Conservation (phyloP, 2,329 filamentous ascomycete species). For the Neurospora sp. region DNA sequence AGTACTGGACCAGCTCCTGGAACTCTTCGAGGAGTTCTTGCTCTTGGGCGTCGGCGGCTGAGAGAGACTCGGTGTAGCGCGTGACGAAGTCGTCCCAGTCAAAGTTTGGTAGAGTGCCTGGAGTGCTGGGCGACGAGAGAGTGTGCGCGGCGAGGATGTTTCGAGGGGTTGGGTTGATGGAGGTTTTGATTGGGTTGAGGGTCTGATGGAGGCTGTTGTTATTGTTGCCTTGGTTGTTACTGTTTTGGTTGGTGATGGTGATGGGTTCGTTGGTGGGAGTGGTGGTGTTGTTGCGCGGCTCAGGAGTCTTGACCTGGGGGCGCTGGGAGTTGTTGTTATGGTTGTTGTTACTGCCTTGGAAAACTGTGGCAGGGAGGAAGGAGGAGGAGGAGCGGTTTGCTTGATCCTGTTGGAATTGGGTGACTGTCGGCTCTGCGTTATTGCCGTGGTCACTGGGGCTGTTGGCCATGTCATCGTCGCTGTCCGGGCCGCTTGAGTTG, state of each 20-base stretch:
- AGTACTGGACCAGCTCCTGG: slow-evolving; percentile 63
- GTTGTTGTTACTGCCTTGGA: background rate
- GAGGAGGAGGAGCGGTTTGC: background rate
- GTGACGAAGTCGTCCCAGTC: slow-evolving; percentile 71
- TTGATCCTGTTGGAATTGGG: background rate
- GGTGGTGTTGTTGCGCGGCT: slow-evolving; percentile 11
- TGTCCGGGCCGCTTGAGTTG: background rate
- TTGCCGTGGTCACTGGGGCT: background rate
- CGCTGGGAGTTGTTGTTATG: background rate
- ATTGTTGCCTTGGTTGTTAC: background rate
- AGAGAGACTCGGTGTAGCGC: slow-evolving; percentile 57
- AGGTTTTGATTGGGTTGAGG: background rate
- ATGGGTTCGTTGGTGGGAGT: background rate
- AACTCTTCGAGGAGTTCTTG: slow-evolving; percentile 57
- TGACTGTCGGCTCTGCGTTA: background rate
- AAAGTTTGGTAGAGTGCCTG: slow-evolving; percentile 44
- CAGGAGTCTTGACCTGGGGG: slow-evolving; percentile 17
- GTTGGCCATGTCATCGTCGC: background rate
- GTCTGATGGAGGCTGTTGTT: background rate
- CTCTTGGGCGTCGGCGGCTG: slow-evolving; percentile 53
- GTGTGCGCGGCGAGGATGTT: slow-evolving; percentile 4
- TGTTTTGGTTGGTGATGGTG: background rate
- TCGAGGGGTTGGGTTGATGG: background rate
- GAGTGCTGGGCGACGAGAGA: slow-evolving; percentile 34
- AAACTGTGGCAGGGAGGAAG: background rate